phyloP scores from a whole-genome alignment of 106 monocot species.

The Chionographis japonica region DNA sequence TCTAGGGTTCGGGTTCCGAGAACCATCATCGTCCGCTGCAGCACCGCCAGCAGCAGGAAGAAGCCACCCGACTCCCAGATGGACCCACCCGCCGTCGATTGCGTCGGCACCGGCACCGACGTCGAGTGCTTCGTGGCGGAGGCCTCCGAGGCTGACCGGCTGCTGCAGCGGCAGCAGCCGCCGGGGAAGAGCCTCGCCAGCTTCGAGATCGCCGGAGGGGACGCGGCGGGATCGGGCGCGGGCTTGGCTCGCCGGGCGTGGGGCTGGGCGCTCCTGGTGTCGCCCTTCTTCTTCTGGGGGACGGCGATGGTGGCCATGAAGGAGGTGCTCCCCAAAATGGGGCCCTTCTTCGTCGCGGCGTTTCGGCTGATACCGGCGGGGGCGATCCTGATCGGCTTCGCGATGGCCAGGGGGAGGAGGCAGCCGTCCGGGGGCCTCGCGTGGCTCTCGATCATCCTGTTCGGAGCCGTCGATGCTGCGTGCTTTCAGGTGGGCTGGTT shows the following conservation, averaged over 20 bases:
- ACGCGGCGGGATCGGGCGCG: neutral
- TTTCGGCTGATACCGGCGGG: conserved; percentile 83
- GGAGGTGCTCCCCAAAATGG: conserved; percentile 89
- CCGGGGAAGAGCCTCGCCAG: neutral
- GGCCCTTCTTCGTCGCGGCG: conserved; percentile 85
- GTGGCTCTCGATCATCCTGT: conserved; percentile 74
- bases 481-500: conserved; percentile 83
- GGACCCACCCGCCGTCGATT: conserved; percentile 29
- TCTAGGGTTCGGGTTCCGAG: neutral
- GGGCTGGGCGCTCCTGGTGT: conserved; percentile 70
- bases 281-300: conserved; percentile 99
- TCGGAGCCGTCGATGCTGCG: conserved; percentile 72
- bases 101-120: conserved; percentile 63
- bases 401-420: conserved; percentile 50
- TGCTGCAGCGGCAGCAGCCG: conserved; percentile 16
- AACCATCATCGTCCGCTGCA: conserved; percentile 5
- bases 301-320: conserved; percentile 99
- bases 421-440: conserved; percentile 60
- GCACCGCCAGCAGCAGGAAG: neutral
- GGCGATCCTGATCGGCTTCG: conserved; percentile 64
- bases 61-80: conserved; percentile 2
- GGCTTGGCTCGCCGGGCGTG: conserved; percentile 11
- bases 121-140: conserved; percentile 45
- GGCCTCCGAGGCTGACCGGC: conserved; percentile 16
- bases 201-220: conserved; percentile 17